Evolutionary conservation across 2,329 filamentous ascomycete genomes (phyloP).

Genomic region (Boeremia exigua): DNA sequence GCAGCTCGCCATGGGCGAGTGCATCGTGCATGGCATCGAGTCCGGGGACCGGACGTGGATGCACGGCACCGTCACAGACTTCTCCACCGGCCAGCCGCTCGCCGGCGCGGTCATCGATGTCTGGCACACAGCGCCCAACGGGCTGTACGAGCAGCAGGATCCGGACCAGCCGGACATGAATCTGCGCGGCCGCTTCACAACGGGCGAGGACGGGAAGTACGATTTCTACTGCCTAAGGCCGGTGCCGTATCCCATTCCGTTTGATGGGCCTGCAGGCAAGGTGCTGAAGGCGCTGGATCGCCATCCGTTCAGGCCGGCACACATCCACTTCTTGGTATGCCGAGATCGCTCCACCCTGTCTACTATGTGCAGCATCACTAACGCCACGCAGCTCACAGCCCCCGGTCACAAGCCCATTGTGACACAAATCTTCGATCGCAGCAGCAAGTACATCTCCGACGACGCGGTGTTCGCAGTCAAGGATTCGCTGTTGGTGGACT

Average conservation of each 20-base stretch:
- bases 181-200: slow-evolving; percentile 73
- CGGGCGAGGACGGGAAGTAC: slow-evolving; percentile 69
- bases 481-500: slow-evolving; percentile 64
- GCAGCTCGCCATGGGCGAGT: slow-evolving; percentile 70
- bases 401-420: slow-evolving; percentile 71
- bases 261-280: slow-evolving; percentile 65
- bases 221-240: slow-evolving; percentile 51
- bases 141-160: slow-evolving; percentile 73
- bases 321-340: slow-evolving; percentile 67
- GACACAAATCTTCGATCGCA: slow-evolving; percentile 77
- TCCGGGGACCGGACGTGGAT: slow-evolving; percentile 65
- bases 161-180: slow-evolving; percentile 73
- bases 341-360: neutral
- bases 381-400: slow-evolving; percentile 54
- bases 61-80: slow-evolving; percentile 67
- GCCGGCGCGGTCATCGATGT: slow-evolving; percentile 72
- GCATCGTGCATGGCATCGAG: slow-evolving; percentile 62
- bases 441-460: slow-evolving; percentile 66
- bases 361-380: neutral
- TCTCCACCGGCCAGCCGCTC: slow-evolving; percentile 68
- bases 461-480: slow-evolving; percentile 67
- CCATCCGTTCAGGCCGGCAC: slow-evolving; percentile 67
- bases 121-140: slow-evolving; percentile 81
- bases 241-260: slow-evolving; percentile 60
- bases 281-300: slow-evolving; percentile 64